These are phyloP conservation scores for Aspergillus sp. DNA, from an alignment of 2,329 filamentous ascomycete genomes.

Conservation along the genomic window DNA sequence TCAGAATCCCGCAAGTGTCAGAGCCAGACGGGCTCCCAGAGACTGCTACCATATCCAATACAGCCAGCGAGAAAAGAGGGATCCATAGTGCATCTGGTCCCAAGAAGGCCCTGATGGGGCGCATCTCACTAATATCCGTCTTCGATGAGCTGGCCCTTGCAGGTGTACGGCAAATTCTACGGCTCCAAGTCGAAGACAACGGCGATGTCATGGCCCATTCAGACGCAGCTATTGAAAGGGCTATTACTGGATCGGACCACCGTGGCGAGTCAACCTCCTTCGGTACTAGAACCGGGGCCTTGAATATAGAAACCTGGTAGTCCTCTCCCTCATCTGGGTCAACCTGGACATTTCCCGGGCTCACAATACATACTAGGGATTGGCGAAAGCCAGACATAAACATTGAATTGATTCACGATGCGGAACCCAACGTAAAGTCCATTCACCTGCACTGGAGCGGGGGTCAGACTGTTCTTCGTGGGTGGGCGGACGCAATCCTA, in stretches of 20 bases:
- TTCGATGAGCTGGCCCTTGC: no score
- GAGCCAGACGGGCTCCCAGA: no score
- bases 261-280: not conserved
- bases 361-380: not conserved
- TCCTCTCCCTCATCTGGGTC: not conserved
- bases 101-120: no score
- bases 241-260: not conserved
- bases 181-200: no score
- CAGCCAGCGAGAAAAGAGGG: no score
- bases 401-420: not conserved
- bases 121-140: no score
- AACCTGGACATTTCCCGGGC: not conserved
- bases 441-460: conserved; percentile 12
- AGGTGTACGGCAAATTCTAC: no score
- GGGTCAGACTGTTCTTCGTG: conserved; percentile 3
- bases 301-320: conserved; percentile 3
- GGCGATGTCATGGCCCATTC: no score
- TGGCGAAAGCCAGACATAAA: conserved; percentile 11
- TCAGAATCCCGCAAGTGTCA: no score
- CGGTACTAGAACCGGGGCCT: not conserved
- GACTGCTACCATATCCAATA: no score
- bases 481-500: conserved; percentile 2
- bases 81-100: no score
- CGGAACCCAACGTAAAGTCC: not conserved
- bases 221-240: not conserved